Percentiles rank a stretch among this genome's conserved stretches.
Conservation (phyloP, 2,329 filamentous ascomycete species). For the Periconia macrospinosa region DNA sequence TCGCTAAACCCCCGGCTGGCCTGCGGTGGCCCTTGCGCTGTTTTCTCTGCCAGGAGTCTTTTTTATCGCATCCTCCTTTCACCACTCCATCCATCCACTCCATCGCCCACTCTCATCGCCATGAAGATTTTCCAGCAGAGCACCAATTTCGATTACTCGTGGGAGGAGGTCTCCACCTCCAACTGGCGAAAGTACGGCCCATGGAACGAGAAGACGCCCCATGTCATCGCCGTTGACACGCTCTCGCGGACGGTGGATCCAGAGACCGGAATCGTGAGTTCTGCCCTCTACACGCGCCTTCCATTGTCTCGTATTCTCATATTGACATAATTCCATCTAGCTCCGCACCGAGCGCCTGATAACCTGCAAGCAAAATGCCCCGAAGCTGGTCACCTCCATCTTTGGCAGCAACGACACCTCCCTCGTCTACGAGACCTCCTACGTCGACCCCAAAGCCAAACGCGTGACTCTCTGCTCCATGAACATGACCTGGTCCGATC, state of each 20-base stretch:
- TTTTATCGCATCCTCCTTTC: conserved; percentile 16
- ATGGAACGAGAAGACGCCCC: conserved; percentile 98
- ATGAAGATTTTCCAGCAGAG: conserved; percentile 97
- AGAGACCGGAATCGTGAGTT: conserved; percentile 66
- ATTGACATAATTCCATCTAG: conserved; percentile 41
- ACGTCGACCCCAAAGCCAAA: conserved; percentile 80
- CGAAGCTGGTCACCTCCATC: conserved; percentile 78
- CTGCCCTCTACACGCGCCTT: conserved; percentile 8
- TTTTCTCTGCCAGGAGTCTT: conserved; percentile 13
- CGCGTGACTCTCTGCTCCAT: conserved; percentile 96
- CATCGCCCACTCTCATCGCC: not conserved
- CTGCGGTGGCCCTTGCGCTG: conserved; percentile 15
- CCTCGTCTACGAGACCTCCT: conserved; percentile 92
- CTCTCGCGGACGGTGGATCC: conserved; percentile 71
- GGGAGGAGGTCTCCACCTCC: conserved; percentile 95
- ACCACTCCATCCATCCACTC: conserved; percentile 2
- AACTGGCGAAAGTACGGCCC: conserved; percentile 99
- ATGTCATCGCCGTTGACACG: conserved; percentile 95
- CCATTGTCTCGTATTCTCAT: not conserved
- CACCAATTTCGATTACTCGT: conserved; percentile 95
- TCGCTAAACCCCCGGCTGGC: not conserved
- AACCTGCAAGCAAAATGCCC: conserved; percentile 66
- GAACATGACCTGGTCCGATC: conserved; percentile 90
- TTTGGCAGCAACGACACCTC: conserved; percentile 80
- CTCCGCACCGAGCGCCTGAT: conserved; percentile 72